Conservation (phyloP, 495 filamentous ascomycete genomes). For the Cenococcum geophilum region DNA sequence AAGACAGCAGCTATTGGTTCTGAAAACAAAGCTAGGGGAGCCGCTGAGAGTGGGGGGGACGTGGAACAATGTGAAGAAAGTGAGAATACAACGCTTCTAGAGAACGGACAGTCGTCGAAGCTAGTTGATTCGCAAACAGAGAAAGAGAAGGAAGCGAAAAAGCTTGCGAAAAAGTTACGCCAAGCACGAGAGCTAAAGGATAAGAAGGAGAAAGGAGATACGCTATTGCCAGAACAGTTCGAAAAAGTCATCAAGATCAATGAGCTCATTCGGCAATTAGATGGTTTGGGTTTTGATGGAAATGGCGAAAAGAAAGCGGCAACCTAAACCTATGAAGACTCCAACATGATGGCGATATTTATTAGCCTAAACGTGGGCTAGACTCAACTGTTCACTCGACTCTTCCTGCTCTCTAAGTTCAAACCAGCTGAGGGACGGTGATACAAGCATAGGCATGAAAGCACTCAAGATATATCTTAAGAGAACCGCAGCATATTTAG, state of each 20-base stretch:
- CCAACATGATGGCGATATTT: conserved; percentile 9
- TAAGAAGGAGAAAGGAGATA: conserved; percentile 82
- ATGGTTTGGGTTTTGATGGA: conserved; percentile 74
- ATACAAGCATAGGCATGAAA: too few relatives aligned
- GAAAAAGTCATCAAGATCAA: conserved; percentile 97
- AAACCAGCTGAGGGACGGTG: too few relatives aligned
- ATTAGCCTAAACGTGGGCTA: neutral
- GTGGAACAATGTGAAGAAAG: conserved; percentile 4
- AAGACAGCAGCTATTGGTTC: conserved; percentile 53
- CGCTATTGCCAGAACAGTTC: conserved; percentile 86
- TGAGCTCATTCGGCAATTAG: conserved; percentile 84
- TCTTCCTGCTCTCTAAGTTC: too few relatives aligned
- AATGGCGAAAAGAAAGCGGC: conserved; percentile 50
- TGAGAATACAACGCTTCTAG: conserved; percentile 17
- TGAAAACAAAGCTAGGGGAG: conserved; percentile 35
- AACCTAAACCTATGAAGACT: too few relatives aligned
- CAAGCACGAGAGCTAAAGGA: conserved; percentile 85
- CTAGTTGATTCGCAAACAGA: conserved; percentile 62
- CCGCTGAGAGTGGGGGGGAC: conserved; percentile 36
- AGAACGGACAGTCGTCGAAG: conserved; percentile 15
- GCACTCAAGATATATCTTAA: too few relatives aligned
- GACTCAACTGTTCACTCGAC: neutral
- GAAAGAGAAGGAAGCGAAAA: conserved; percentile 86
- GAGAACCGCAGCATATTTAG: too few relatives aligned
- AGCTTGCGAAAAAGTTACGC: conserved; percentile 90